Evolutionary conservation across 495 filamentous ascomycete genomes (phyloP).

Genomic region (Neurospora sp.): DNA sequence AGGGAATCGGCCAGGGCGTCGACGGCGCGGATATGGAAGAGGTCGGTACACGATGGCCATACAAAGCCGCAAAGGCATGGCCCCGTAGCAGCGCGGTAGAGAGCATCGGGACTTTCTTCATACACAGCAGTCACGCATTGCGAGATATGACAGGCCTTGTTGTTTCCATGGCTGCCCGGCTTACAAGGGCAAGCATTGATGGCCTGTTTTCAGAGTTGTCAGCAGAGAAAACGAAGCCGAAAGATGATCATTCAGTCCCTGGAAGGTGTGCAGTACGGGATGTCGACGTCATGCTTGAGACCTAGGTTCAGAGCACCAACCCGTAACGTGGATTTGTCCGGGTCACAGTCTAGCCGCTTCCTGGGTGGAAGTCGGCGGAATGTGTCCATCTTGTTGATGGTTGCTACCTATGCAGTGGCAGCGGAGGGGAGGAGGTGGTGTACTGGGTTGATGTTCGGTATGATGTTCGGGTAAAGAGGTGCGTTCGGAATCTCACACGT

Average conservation of each 20-base stretch:
- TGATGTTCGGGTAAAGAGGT: background rate
- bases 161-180: slow-evolving; percentile 8
- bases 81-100: background rate
- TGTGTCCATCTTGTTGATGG: background rate
- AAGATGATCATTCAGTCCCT: background rate
- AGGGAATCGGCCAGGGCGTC: slow-evolving; percentile 14
- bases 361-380: background rate
- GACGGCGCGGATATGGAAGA: slow-evolving; percentile 11
- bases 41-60: slow-evolving; percentile 13
- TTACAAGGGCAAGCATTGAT: slow-evolving; percentile 11
- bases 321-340: background rate
- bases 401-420: background rate
- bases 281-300: background rate
- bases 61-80: slow-evolving; percentile 16
- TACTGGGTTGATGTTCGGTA: background rate
- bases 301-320: background rate
- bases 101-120: slow-evolving; percentile 1
- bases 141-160: slow-evolving; percentile 17
- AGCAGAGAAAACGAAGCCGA: background rate
- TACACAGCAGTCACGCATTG: slow-evolving; percentile 12
- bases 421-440: background rate
- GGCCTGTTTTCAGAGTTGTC: slow-evolving; percentile 4
- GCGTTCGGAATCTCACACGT: background rate
- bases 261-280: background rate
- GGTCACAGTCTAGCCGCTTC: background rate